Evolutionary conservation across 169 alveolate genomes (phyloP), one percentile per base, ranked within the genome.

Genomic region (Ichthyophthirius multifiliis): DNA sequence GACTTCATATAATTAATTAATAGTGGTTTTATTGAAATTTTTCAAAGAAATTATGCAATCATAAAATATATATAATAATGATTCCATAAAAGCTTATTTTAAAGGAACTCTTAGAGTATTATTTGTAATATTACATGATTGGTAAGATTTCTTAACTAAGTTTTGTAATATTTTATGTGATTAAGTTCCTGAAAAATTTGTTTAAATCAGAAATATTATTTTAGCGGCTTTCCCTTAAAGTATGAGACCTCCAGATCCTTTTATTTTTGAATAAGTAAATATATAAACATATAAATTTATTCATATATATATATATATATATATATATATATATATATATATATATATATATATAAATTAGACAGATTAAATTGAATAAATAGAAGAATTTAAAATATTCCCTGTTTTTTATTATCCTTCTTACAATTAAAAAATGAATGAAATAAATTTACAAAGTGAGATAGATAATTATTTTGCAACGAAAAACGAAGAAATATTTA

Each of bases 151-250:
- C 87, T 86, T 97, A 15, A 93, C 98, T 55, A 96, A 95, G 46
- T 97, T 94, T 89, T 93, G 97, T 84, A 93, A 91, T 79, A 91
- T 94, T 79, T 92, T 97, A 77, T 92, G 98, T 83, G 95, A 96
- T 86, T 91, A 87, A 45, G 89, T 98, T 74, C 98, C 99, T 63
- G 92, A 96, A 31, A 89, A 97, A 84, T 96, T 97, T 82, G 92
- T 97, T 43, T 97, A 96, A 76, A 87, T 98, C 74, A 95, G 99
- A 82, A 99, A 99, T 90, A 81, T 98, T 62, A 92, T 98, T 30
- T 95, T 98, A 20, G 95, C 98, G 32, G 99, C 99, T 32, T 95
- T 89, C 82, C 99, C 99, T 6, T 90, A 96, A 89, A 86, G 91
- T 76, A 92, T 96, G 64, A 87, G 94, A 81, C 94, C 92, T n/a